phyloP scores from a whole-genome alignment of 441 rosid species.

The Eutrema salsugineum region DNA sequence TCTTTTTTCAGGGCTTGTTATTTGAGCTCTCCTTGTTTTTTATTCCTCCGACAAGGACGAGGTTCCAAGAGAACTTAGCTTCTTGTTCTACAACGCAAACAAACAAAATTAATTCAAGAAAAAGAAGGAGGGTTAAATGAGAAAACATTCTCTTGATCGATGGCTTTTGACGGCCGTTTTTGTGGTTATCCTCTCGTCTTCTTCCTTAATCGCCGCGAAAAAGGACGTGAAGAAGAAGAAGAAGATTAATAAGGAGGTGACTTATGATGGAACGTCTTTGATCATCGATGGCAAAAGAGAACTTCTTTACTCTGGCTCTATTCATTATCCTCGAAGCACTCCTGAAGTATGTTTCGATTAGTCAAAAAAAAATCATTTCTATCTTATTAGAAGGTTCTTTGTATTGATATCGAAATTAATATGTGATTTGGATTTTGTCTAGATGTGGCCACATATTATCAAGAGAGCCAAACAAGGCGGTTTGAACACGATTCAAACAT shows the following conservation, averaged over 20 bases:
- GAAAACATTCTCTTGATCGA: conserved; percentile 17
- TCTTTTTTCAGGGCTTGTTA: conserved; percentile 9
- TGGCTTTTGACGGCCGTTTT: conserved; percentile 25
- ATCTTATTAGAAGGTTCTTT: not conserved
- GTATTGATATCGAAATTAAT: not conserved
- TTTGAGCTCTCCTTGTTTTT: conserved; percentile 36
- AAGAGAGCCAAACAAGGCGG: conserved; percentile 70
- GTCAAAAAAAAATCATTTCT: not conserved
- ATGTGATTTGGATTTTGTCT: not conserved
- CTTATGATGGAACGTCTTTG: conserved; percentile 72
- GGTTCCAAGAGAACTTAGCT: conserved; percentile 25
- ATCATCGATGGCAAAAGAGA: conserved; percentile 77
- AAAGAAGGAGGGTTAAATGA: not conserved
- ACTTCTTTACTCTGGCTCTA: conserved; percentile 85
- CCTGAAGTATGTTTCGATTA: conserved; percentile 53
- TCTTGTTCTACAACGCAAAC: conserved; percentile 19
- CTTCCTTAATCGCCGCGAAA: conserved; percentile 24
- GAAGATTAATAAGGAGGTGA: conserved; percentile 36
- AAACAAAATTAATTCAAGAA: not conserved
- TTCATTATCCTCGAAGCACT: conserved; percentile 90
- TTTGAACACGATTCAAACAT: conserved; percentile 72
- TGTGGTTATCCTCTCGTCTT: conserved; percentile 23
- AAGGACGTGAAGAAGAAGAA: not conserved
- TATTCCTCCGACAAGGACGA: conserved; percentile 35
- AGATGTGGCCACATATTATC: conserved; percentile 80